phyloP scores from a whole-genome alignment of 305 asterid genomes.

The Solanum aculeatissimum region DNA sequence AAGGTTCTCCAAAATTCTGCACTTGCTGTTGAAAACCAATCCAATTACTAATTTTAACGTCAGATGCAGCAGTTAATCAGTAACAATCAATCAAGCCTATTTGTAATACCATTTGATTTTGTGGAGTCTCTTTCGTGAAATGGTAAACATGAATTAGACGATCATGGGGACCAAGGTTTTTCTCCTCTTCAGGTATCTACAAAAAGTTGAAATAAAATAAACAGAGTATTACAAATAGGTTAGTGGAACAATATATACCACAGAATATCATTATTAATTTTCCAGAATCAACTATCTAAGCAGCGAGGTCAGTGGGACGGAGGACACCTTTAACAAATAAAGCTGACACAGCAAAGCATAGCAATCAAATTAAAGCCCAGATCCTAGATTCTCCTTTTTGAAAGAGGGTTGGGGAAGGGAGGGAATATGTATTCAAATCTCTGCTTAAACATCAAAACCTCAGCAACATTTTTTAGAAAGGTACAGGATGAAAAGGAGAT shows the following conservation, averaged over 20 bases:
- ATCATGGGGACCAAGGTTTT: slow-evolving; percentile 59
- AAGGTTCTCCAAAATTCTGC: slow-evolving; percentile 79
- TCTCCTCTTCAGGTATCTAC: slow-evolving; percentile 80
- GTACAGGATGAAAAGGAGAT: background rate
- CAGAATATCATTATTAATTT: background rate
- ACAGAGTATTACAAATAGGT: background rate
- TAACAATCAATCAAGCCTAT: slow-evolving; percentile 2
- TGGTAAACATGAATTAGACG: slow-evolving; percentile 77
- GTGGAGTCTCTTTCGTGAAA: slow-evolving; percentile 62
- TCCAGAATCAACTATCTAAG: background rate
- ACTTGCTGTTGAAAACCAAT: slow-evolving; percentile 35
- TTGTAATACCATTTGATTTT: slow-evolving; percentile 55
- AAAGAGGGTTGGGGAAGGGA: background rate
- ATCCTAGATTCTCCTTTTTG: background rate
- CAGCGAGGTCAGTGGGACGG: background rate
- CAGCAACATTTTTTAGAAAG: background rate
- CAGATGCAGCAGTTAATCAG: background rate
- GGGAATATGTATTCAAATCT: background rate
- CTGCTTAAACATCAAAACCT: background rate
- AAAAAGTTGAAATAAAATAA: background rate
- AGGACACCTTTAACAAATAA: background rate
- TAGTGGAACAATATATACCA: background rate
- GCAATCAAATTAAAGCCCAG: background rate
- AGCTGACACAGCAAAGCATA: background rate
- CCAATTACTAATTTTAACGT: background rate